phyloP scores from a whole-genome alignment of 2,329 filamentous ascomycete species.

The Fusarium gaditjirri region DNA sequence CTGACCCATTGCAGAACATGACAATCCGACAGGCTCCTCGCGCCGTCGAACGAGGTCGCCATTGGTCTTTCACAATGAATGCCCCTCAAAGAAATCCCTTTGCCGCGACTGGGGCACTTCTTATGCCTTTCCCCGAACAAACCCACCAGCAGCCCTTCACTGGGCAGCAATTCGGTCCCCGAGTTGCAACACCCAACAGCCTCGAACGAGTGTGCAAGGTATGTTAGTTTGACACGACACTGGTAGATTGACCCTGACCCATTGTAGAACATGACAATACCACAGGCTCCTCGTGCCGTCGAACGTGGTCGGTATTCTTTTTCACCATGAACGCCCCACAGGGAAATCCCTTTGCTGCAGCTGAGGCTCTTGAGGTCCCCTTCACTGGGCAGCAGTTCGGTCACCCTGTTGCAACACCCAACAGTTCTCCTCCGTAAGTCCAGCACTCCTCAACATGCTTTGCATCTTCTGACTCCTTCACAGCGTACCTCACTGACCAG shows the following conservation, averaged over 20 bases:
- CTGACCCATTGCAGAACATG: not conserved
- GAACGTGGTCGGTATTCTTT: not conserved
- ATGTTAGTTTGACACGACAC: too few relatives aligned
- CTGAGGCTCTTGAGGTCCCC: constrained; percentile 38
- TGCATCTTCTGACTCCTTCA: not conserved
- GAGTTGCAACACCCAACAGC: too few relatives aligned
- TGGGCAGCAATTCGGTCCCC: not conserved
- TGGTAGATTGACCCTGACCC: too few relatives aligned
- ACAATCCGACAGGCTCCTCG: not conserved
- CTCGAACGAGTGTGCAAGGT: not conserved
- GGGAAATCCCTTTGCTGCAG: not conserved
- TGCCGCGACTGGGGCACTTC: constrained; percentile 27
- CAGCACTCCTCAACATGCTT: not conserved
- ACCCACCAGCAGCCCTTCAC: constrained; percentile 45
- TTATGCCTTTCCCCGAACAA: accelerated
- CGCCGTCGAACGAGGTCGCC: too few relatives aligned
- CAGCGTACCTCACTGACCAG: not conserved
- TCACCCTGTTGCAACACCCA: too few relatives aligned
- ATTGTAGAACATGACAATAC: too few relatives aligned
- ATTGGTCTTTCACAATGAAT: constrained; percentile 42
- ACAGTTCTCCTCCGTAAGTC: not conserved
- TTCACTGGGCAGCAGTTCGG: not conserved
- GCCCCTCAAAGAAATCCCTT: constrained; percentile 22
- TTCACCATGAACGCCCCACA: constrained; percentile 44
- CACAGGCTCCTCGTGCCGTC: too few relatives aligned